These are phyloP conservation scores for Niveomyces coronatus DNA, from an alignment of 2,329 filamentous ascomycete genomes.

Conservation along the genomic window DNA sequence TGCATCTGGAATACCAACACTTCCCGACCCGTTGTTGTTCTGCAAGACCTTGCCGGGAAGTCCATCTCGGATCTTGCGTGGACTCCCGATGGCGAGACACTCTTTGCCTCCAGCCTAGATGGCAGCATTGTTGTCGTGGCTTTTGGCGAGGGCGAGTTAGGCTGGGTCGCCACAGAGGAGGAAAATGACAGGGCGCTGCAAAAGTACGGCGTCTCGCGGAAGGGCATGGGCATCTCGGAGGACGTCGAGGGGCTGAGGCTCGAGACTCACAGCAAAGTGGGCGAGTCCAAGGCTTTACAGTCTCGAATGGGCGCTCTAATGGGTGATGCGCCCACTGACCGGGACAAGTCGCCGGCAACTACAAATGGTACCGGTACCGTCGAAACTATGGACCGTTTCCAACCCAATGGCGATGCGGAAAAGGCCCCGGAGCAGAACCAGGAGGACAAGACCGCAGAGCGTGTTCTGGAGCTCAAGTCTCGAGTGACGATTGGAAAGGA, in stretches of 20 bases:
- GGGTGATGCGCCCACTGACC: conserved; percentile 62
- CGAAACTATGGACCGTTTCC: conserved; percentile 23
- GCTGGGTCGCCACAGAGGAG: conserved; percentile 73
- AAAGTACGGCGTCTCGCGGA: conserved; percentile 82
- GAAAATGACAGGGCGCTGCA: conserved; percentile 90
- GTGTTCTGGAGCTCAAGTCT: conserved; percentile 62
- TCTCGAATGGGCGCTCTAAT: conserved; percentile 97
- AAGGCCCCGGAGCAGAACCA: conserved; percentile 32
- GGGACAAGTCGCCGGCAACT: conserved; percentile 35
- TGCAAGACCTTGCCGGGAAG: conserved; percentile 81
- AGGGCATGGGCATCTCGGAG: conserved; percentile 83
- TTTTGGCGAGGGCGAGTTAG: conserved; percentile 81
- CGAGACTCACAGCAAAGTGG: conserved; percentile 86
- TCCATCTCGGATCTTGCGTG: conserved; percentile 91
- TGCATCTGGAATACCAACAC: conserved; percentile 98
- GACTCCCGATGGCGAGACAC: conserved; percentile 79
- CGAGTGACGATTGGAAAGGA: conserved; percentile 93
- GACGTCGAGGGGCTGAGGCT: conserved; percentile 80
- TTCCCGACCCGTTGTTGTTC: conserved; percentile 78
- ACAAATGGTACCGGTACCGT: conserved; percentile 41
- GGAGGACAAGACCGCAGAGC: conserved; percentile 40
- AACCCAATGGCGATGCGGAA: conserved; percentile 29
- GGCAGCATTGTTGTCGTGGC: conserved; percentile 73
- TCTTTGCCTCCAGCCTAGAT: conserved; percentile 82
- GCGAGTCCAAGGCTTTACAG: conserved; percentile 80